Base-by-base conservation (phyloP, 164 flowering plant species). In the Warburgia ugandensis region DNA sequence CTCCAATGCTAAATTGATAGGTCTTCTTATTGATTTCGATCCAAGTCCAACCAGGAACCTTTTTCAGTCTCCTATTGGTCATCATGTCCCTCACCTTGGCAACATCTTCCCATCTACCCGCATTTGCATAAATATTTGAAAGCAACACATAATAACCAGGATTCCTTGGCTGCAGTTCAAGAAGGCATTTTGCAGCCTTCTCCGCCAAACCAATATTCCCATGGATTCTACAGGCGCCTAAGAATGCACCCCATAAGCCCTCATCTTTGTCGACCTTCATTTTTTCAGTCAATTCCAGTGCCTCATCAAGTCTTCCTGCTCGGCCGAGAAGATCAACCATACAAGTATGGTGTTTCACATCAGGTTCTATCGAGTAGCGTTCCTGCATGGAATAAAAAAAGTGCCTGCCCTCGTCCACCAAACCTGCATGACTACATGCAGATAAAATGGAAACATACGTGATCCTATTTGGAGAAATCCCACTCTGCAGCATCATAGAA, bases 311-410 rank as follows among this genome's bases (percentile, higher is more conserved):
- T 42, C 65, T 64, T 38, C 80, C 86, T 13, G 86, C 75, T 28
- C 80, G 80, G 16, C 82, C 82, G 23, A 80, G 55, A 9, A 80
- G 69, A 72, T 80, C 82, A 35, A 77, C 83, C 76, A 77, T 68
- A 39, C 81, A 80, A 27, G 83, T 76, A 48, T 68, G 72, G 58
- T 80, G 86, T 40, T 75, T 72, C 45, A 73, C 73, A 62, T 73
- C 76, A 4, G 76, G 72, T 33, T 21, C 46, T 29, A 80, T 45
- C 6, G 48, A 50, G 54, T 71, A 64, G 12, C 54, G 61, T 37
- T 60, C 59, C 69, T 45, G 33, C 79, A 73, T 72, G 23, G 38
- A 64, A 26, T 63, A 46, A 49, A 80, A 77, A 39, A 61, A 43
- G 31, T 6, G 49, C n/a, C 41, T 68, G 36, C 86, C 83, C 37